Conservation (phyloP, 495 filamentous ascomycete genomes). For the Lasiosphaeria hispida region DNA sequence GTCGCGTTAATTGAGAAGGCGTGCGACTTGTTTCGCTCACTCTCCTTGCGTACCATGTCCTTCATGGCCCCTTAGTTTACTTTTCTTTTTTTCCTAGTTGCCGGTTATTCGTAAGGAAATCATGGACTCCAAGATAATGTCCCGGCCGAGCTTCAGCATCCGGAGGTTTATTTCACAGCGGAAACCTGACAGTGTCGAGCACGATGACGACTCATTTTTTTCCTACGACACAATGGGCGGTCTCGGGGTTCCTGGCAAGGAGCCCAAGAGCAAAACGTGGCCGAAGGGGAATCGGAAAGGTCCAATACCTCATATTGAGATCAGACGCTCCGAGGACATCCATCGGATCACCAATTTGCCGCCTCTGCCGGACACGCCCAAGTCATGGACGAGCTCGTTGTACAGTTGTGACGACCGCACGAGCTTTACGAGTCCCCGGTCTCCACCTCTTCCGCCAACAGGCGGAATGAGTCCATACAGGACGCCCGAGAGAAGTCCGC, state of each 20-base stretch:
- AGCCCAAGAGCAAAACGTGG: slow-evolving; percentile 28
- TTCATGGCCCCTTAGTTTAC: slow-evolving; percentile 3
- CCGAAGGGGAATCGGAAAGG: slow-evolving; percentile 28
- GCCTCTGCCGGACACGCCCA: slow-evolving; percentile 43
- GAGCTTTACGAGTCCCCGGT: slow-evolving; percentile 21
- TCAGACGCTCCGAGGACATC: slow-evolving; percentile 39
- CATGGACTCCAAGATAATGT: slow-evolving; percentile 37
- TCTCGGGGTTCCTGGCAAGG: slow-evolving; percentile 19
- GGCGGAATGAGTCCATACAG: slow-evolving; percentile 12
- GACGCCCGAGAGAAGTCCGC: slow-evolving; percentile 22
- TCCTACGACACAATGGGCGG: slow-evolving; percentile 29
- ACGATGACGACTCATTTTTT: slow-evolving; percentile 31
- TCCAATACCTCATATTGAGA: slow-evolving; percentile 39
- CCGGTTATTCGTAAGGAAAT: not conserved
- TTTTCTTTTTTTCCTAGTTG: slow-evolving; percentile 8
- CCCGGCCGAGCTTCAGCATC: slow-evolving; percentile 44
- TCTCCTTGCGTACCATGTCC: not conserved
- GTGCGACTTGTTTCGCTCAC: too few species aligned
- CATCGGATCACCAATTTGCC: slow-evolving; percentile 40
- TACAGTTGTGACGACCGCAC: slow-evolving; percentile 39
- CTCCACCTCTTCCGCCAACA: slow-evolving; percentile 24
- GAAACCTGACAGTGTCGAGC: slow-evolving; percentile 30
- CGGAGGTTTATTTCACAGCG: slow-evolving; percentile 42
- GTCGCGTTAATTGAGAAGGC: too few species aligned
- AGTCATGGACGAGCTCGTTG: slow-evolving; percentile 49